phyloP scores from a whole-genome alignment of 148 eudicot species.

The Bassia scoparia region DNA sequence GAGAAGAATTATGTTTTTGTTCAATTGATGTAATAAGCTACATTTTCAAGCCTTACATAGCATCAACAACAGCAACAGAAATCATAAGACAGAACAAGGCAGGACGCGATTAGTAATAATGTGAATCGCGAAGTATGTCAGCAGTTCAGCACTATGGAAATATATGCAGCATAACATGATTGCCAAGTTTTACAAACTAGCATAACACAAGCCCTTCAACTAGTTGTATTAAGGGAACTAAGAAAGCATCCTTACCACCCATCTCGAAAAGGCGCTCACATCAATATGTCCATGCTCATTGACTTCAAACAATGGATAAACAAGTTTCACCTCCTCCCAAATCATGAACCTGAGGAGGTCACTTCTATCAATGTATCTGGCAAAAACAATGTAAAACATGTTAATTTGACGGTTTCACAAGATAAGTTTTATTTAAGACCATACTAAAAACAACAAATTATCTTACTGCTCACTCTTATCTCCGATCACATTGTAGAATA shows the following conservation, averaged over 20 bases:
- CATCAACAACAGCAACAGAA: background rate
- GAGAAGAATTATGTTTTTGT: no score
- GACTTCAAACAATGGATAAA: conserved; percentile 51
- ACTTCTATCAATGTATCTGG: conserved; percentile 52
- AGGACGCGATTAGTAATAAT: background rate
- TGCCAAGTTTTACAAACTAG: background rate
- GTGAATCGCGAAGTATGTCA: background rate
- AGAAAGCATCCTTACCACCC: conserved; percentile 61
- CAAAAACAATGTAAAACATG: background rate
- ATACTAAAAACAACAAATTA: background rate
- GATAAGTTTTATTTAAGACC: background rate
- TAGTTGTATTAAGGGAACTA: background rate
- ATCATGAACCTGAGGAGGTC: conserved; percentile 72
- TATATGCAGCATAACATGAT: background rate
- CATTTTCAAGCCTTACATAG: background rate
- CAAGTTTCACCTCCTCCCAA: conserved; percentile 59
- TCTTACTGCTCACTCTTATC: conserved; percentile 28
- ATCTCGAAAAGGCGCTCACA: conserved; percentile 47
- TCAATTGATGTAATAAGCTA: background rate
- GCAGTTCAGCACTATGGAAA: background rate
- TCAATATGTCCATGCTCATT: conserved; percentile 54
- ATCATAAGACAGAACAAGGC: background rate
- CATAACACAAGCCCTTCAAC: background rate
- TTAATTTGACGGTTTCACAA: background rate
- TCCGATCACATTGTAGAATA: conserved; percentile 53